Base-by-base conservation (phyloP, 306 rosid species). In the Malus asiatica region DNA sequence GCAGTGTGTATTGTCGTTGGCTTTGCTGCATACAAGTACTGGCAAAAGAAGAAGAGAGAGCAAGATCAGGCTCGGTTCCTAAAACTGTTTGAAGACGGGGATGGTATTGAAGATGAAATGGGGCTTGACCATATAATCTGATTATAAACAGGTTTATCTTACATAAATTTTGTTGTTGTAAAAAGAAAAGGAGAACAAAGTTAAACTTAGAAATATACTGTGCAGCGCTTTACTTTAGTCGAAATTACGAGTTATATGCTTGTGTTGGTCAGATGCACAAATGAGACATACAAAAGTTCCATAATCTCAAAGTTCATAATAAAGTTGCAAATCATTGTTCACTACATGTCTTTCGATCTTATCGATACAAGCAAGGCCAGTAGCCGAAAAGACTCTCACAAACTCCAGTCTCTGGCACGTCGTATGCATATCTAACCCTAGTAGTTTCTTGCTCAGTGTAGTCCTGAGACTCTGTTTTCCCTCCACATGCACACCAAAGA, bases 11-110 rank as follows among this genome's bases (percentile, higher is more conserved):
- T 80, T 66, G 8, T 86, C 20, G 90, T 90, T 68, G 74, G 80
- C 68, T 82, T 85, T 48, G 77, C 35, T 53, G 88, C 76, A 25
- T 89, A 80, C 82, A 94, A 90, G 79, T 88, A 81, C 81, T 90
- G 98, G 96, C 90, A 81, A 80, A 91, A 84, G 88, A 91, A 82
- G 84, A 83, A 76, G 84, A 89, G 93, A 73, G 82, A 86, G 79
- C 83, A 84, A 32, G 93, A 94, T 70, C 98, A 87, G 79, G 91
- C 93, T 77, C 86, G 96, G 84, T 87, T 91, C 74, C 38, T 90
- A 71, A 87, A 89, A 81, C 85, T 91, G 72, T 90, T 91, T 80
- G 97, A 91, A 79, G 91, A 89, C 30, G 93, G 80, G 58, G 96
- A 91, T 73, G 95, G 89, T 70, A 84, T 86, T 42, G 96, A 87